A percentile compares a stretch with the other conserved stretches of the same genome.
These are phyloP conservation scores for Senna siamea DNA, from an alignment of 306 rosid genomes.

Conservation along the genomic window DNA sequence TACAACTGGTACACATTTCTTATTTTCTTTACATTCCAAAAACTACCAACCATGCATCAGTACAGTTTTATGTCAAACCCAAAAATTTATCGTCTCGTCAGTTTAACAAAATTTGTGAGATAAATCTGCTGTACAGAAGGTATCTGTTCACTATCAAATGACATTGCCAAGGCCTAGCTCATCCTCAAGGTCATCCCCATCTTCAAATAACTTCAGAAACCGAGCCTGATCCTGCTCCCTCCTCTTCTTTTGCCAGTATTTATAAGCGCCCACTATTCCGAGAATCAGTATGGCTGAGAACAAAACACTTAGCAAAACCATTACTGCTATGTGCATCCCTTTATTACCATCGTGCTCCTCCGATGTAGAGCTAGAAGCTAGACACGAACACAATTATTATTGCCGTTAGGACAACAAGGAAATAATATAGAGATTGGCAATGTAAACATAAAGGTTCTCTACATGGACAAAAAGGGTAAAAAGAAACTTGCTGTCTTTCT, in stretches of 20 bases:
- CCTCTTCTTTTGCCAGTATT: slow-evolving; percentile 86
- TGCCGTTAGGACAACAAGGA: slow-evolving; percentile 1
- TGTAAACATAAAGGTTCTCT: background rate
- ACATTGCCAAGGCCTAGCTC: slow-evolving; percentile 70
- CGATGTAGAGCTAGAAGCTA: slow-evolving; percentile 54
- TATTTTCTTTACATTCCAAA: slow-evolving; percentile 2
- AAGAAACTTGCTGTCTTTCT: background rate
- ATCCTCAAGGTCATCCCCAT: slow-evolving; percentile 86
- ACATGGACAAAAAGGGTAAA: background rate
- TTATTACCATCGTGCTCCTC: slow-evolving; percentile 38
- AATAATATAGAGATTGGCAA: slow-evolving; percentile 5
- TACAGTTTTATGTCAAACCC: slow-evolving; percentile 1
- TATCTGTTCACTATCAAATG: slow-evolving; percentile 49
- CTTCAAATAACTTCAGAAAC: slow-evolving; percentile 89
- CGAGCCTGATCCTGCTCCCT: slow-evolving; percentile 91
- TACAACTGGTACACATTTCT: slow-evolving; percentile 35
- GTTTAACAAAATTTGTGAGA: slow-evolving; percentile 50
- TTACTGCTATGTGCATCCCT: slow-evolving; percentile 49
- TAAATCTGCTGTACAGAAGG: slow-evolving; percentile 53
- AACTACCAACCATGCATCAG: background rate
- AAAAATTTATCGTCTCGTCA: slow-evolving; percentile 19
- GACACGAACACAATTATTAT: slow-evolving; percentile 24
- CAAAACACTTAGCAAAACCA: slow-evolving; percentile 46
- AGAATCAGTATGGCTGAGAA: slow-evolving; percentile 42
- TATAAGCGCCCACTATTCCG: slow-evolving; percentile 51